Conservation (phyloP, 352 stramenopile genomes). For the Thalassiosira exigua region DNA sequence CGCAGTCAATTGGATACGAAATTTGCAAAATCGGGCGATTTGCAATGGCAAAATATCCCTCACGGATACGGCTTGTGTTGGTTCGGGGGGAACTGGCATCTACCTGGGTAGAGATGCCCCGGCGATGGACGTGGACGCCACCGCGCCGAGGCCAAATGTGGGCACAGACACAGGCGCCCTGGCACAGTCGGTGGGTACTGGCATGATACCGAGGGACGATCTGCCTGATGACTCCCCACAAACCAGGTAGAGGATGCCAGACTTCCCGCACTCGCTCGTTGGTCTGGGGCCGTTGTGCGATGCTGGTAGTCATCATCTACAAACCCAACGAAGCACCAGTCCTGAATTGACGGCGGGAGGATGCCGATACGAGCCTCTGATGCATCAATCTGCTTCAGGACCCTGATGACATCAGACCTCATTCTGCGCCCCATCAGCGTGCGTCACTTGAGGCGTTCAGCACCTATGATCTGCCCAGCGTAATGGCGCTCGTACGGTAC, state of each 20-base stretch:
- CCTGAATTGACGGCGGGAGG: background rate
- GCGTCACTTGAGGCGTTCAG: background rate
- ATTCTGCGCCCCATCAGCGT: background rate
- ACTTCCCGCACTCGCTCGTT: background rate
- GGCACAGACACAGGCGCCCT: background rate
- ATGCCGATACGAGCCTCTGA: background rate
- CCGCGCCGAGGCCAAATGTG: background rate
- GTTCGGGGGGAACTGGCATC: background rate
- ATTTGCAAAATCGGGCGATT: too few species aligned
- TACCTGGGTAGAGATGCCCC: background rate
- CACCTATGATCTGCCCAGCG: constrained; percentile 8
- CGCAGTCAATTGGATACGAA: too few species aligned
- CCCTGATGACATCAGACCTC: background rate
- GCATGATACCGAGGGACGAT: background rate
- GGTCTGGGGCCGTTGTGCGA: constrained; percentile 4
- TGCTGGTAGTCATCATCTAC: background rate
- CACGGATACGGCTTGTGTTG: background rate
- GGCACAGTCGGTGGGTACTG: background rate
- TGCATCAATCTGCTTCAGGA: background rate
- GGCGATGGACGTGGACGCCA: background rate
- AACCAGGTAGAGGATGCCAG: constrained; percentile 3
- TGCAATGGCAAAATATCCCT: too few species aligned
- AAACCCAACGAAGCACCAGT: background rate
- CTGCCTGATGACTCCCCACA: background rate
- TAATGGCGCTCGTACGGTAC: background rate